Conservation (phyloP, 2,329 filamentous ascomycete genomes). For the Penicillium sp. region DNA sequence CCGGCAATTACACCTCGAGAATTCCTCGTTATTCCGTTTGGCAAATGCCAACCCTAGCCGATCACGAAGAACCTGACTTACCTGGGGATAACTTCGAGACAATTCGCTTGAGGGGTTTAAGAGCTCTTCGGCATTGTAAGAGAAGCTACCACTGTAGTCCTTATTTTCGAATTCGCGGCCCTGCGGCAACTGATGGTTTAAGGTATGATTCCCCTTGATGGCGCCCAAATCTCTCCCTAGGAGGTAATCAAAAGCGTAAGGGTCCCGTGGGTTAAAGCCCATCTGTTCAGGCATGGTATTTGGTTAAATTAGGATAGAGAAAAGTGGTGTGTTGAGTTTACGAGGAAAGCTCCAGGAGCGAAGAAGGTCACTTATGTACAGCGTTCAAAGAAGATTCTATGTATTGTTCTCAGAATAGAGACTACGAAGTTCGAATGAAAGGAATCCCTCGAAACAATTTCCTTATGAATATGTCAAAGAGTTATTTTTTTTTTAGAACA, state of each 20-base stretch:
- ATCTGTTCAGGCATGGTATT: not conserved
- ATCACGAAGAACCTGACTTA: slow-evolving; percentile 13
- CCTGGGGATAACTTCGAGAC: slow-evolving; percentile 9
- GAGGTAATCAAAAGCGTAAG: not conserved
- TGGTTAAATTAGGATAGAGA: not conserved
- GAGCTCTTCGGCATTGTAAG: slow-evolving; percentile 1
- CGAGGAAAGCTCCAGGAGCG: not conserved
- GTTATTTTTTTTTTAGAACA: not conserved
- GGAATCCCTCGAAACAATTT: not conserved
- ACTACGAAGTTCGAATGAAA: not conserved
- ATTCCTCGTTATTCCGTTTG: slow-evolving; percentile 1
- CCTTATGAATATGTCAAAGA: not conserved
- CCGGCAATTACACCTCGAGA: slow-evolving; percentile 16
- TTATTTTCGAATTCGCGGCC: not conserved
- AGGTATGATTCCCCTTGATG: not conserved
- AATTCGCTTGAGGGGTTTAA: slow-evolving; percentile 12
- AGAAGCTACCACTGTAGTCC: not conserved
- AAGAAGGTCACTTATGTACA: not conserved
- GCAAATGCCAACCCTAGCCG: slow-evolving; percentile 11
- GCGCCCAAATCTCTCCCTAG: slow-evolving; percentile 1
- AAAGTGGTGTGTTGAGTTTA: not conserved
- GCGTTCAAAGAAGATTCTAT: not conserved
- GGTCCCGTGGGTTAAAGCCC: not conserved
- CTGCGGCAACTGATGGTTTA: not conserved
- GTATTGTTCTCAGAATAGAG: not conserved